Base-by-base conservation (phyloP, 257 asterid genomes). In the Jacaranda copaia region DNA sequence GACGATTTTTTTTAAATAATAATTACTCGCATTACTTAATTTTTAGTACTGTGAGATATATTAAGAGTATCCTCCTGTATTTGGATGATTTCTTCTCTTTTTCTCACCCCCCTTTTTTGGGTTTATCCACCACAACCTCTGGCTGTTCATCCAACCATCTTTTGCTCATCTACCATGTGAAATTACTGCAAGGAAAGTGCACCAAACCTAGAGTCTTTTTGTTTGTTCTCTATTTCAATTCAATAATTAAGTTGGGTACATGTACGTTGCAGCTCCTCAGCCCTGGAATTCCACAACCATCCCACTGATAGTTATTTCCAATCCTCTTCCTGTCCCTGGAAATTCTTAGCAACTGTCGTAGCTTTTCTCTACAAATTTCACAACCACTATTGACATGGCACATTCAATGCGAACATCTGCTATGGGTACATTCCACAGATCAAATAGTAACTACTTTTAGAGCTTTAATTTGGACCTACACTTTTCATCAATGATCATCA, bases 121-220 rank as follows among this genome's bases (percentile, higher is more conserved):
- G 32, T 66, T 40, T 14, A 49, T 49, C 46, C 45, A 68, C 74
- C 20, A 46, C 74, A 48, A 49, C 12, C 74, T 68, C 25, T 68
- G 74, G 19, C 61, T 49, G 45, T 68, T 60, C 32, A 49, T 45
- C 74, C 43, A 48, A 48, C 70, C 42, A 46, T 68, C 16, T 18
- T 69, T 69, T 46, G 58, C 48, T 48, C 5, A 68, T 49, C 58
- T 5, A 43, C 59, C 58, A 25, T 16, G 38, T 43, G 45, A 43
- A 58, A 45, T 43, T 67, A 7, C 12, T 45, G 18, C 19, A 67
- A 19, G 53, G n/a, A 45, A 67, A 67, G 8, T 12, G 45, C 45
- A 67, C 58, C 73, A 66, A 66, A 66, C 53, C 56, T 16, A 66
- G 43, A 35, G 5, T 6, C 5, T 38, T 6, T 64, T 14, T 64